Conservation (phyloP, 2,329 filamentous ascomycete species). For the Colletotrichum eleusines region DNA sequence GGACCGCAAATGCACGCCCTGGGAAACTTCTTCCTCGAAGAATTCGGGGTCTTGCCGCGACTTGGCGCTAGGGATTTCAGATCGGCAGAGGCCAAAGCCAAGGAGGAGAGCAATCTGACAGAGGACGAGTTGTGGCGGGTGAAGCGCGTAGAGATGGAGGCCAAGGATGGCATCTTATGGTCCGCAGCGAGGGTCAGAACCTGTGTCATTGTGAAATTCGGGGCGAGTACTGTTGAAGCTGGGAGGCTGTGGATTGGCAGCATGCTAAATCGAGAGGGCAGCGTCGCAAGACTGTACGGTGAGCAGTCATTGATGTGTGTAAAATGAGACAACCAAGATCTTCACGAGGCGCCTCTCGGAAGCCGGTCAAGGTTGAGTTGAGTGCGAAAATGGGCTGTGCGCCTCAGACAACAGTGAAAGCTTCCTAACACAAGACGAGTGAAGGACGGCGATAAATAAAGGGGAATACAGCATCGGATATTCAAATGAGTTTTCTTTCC, state of each 20-base stretch:
- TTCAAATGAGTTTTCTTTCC: neutral
- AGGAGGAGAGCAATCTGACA: constrained; percentile 53
- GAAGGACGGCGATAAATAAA: neutral
- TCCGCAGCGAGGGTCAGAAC: constrained; percentile 84
- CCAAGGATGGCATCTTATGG: constrained; percentile 76
- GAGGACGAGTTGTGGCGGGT: constrained; percentile 66
- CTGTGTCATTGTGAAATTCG: constrained; percentile 93
- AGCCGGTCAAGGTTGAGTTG: neutral
- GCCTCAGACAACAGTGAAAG: neutral
- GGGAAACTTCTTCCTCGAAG: constrained; percentile 79
- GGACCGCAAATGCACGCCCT: constrained; percentile 77
- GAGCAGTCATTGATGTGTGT: constrained; percentile 85
- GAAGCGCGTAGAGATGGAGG: constrained; percentile 69
- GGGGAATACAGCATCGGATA: neutral
- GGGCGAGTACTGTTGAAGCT: constrained; percentile 83
- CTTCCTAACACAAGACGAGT: neutral
- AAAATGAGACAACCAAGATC: constrained; percentile 7
- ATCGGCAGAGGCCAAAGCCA: constrained; percentile 61
- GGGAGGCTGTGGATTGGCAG: constrained; percentile 82
- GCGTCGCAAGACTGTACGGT: constrained; percentile 78
- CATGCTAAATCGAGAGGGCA: constrained; percentile 82
- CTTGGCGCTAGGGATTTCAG: constrained; percentile 86
- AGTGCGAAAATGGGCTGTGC: neutral
- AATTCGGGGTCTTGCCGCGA: constrained; percentile 83
- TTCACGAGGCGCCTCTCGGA: neutral